phyloP scores from a whole-genome alignment of 192 early-diverging fungal genomes.

The Oehlia diaphana region DNA sequence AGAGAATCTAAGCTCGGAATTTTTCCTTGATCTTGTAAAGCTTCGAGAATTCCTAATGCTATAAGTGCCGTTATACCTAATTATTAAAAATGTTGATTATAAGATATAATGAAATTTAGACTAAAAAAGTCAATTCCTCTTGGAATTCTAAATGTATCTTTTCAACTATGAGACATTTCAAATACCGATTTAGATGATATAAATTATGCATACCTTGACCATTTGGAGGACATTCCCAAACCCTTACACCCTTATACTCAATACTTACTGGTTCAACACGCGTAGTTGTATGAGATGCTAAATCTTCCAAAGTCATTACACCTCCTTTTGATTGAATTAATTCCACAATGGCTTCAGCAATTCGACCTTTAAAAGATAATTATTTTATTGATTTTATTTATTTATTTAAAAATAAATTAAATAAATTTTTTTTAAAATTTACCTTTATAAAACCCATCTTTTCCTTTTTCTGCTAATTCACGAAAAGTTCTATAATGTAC shows the following conservation, averaged over 20 bases:
- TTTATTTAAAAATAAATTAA: background rate
- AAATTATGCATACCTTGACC: constrained; percentile 42
- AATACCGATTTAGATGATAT: no score
- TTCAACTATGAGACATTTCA: no score
- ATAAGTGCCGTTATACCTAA: constrained; percentile 67
- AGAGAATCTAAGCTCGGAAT: constrained; percentile 42
- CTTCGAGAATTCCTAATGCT: constrained; percentile 66
- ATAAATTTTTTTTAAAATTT: background rate
- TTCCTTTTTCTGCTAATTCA: constrained; percentile 60
- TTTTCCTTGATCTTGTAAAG: constrained; percentile 44
- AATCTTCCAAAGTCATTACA: constrained; percentile 65
- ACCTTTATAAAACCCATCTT: constrained; percentile 64
- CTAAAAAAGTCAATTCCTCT: no score
- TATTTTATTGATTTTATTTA: background rate
- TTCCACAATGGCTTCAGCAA: constrained; percentile 67
- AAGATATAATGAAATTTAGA: no score
- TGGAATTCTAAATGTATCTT: no score
- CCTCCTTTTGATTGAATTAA: constrained; percentile 54
- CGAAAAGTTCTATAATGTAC: constrained; percentile 47
- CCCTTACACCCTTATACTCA: constrained; percentile 55
- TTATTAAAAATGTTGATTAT: background rate
- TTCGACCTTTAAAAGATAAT: constrained; percentile 40
- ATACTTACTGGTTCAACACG: constrained; percentile 60
- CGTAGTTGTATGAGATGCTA: constrained; percentile 53
- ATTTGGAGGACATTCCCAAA: constrained; percentile 78